Evolutionary conservation across 2,329 filamentous ascomycete species (phyloP).

Genomic region (Metarhizium brunneum): DNA sequence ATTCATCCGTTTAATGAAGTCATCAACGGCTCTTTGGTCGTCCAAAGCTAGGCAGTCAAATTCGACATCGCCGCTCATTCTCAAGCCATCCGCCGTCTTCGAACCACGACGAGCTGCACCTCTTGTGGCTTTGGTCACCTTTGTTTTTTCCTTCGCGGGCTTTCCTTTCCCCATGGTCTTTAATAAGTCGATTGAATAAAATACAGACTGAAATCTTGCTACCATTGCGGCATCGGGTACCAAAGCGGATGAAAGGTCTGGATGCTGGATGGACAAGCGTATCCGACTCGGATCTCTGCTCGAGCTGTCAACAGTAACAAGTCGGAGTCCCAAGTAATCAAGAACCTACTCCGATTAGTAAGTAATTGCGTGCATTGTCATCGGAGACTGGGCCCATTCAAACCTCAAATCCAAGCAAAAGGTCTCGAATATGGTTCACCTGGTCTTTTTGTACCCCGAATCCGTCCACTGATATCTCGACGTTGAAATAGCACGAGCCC

Average conservation of each 20-base stretch:
- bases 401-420: constrained; percentile 18
- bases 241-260: constrained; percentile 21
- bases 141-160: background rate
- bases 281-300: constrained; percentile 12
- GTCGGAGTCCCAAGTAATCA: constrained; percentile 18
- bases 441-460: constrained; percentile 6
- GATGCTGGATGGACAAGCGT: constrained; percentile 27
- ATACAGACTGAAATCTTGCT: constrained; percentile 17
- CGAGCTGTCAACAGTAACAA: constrained; percentile 10
- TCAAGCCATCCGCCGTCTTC: background rate
- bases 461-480: constrained; percentile 15
- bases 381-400: background rate
- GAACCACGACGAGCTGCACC: background rate
- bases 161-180: background rate
- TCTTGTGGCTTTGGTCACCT: background rate
- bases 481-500: constrained; percentile 19
- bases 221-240: constrained; percentile 16
- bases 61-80: constrained; percentile 4
- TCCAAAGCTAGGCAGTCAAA: constrained; percentile 9
- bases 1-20: constrained; percentile 17
- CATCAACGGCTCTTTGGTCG: constrained; percentile 20
- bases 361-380: background rate
- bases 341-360: constrained; percentile 13
- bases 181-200: constrained; percentile 16
- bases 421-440: constrained; percentile 9